Percentiles rank a stretch among this genome's conserved stretches.
Evolutionary conservation across 306 rosid genomes (phyloP).

Genomic region (Quercus agrifolia): DNA sequence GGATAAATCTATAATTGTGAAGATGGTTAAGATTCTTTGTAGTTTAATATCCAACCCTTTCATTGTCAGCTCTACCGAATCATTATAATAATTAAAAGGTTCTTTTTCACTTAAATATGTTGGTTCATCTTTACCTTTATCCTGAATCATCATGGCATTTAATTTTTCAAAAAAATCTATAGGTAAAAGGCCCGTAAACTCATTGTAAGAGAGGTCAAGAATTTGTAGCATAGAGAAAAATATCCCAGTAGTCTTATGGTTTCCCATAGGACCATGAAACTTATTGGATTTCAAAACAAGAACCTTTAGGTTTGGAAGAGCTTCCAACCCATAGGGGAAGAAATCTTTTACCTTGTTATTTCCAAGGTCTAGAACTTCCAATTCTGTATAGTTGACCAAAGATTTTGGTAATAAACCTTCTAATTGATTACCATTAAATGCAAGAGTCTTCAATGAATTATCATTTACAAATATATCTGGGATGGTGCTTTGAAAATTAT

Average conservation of each 20-base stretch:
- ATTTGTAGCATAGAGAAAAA: constrained; percentile 24
- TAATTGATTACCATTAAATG: constrained; percentile 3
- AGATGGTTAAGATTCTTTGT: background rate
- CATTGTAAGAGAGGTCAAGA: constrained; percentile 34
- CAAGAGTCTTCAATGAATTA: constrained; percentile 4
- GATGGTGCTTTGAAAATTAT: background rate
- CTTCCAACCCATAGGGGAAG: constrained; percentile 34
- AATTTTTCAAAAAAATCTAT: too few relatives aligned
- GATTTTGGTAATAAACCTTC: background rate
- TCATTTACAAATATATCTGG: background rate
- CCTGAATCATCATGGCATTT: too few relatives aligned
- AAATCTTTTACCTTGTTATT: constrained; percentile 22
- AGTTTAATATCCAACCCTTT: background rate
- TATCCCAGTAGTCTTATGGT: background rate
- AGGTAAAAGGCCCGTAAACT: background rate
- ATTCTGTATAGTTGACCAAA: background rate
- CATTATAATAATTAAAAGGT: background rate
- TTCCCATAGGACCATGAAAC: constrained; percentile 27
- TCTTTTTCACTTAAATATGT: too few relatives aligned
- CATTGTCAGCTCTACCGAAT: background rate
- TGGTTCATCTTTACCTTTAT: too few relatives aligned
- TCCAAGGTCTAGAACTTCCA: constrained; percentile 40
- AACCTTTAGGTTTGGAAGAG: constrained; percentile 17
- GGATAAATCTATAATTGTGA: constrained; percentile 35
- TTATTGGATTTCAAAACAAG: constrained; percentile 32